Base-by-base conservation (phyloP, 768 basidiomycete species). In the Coprinellus micaceus region DNA sequence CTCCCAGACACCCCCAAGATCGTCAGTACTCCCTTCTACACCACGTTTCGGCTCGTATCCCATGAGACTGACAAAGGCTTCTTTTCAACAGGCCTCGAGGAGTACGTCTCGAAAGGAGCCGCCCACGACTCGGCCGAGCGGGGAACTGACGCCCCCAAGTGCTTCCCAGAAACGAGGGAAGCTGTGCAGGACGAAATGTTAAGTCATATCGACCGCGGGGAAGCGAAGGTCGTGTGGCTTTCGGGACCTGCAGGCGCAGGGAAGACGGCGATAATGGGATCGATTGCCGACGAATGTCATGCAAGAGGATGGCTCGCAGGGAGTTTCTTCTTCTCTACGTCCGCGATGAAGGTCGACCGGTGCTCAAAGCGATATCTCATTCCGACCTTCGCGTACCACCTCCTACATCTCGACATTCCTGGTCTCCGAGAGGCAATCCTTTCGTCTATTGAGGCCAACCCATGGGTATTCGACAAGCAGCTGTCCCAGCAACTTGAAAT, bases 271-370 rank as follows among this genome's bases (percentile, higher is more conserved):
- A 61, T 70, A 17, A 63, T 64, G 13, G 66, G 63, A 22, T 66
- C 67, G 4, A 61, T 66, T 19, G 65, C 67, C 4, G 63, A 66
- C n/a, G 15, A 17, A 1, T 60, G 66, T 25, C 61, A 40, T 53
- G 57, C 40, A 33, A 22, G 22, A 25, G 59, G 54, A 13, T 51
- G 15, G 7, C 64, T 73, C 11, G 68, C 67, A 28, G 71, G 68
- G 0, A 70, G 68, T 46, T 75, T 71, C 59, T 74, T 74, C 58
- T 73, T 74, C 61, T 72, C 67, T 0, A 59, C 67, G n/a, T 60
- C 63, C 11, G 66, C 67, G 30, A 37, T 59, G 6, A 7, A 6
- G 7, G 10, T 17, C 9, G 64, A 60, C 24, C 61, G 70, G 11
- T 63, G 61, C 1, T 61, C 62, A 6, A 64, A 62, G 2, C 60